Conservation (phyloP, 495 filamentous ascomycete genomes). For the Tuber microsphaerosporum region DNA sequence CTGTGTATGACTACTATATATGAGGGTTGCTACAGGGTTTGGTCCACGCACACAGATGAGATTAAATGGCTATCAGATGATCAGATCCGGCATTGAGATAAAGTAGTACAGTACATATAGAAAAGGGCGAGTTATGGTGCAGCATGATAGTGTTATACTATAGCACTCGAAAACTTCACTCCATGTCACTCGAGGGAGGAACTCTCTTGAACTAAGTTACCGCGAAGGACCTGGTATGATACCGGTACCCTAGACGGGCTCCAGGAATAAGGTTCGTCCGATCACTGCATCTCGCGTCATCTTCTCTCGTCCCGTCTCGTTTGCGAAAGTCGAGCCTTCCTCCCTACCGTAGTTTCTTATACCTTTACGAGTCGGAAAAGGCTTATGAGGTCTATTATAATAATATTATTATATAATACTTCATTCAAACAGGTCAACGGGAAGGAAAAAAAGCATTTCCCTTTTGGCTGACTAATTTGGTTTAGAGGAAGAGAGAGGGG, state of each 20-base stretch:
- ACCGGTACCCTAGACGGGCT: background rate
- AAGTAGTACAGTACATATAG: no score
- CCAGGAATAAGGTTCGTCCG: constrained; percentile 2
- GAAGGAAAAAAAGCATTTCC: background rate
- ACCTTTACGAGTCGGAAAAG: background rate
- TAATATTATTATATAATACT: no score
- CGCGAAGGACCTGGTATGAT: background rate
- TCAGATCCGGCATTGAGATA: no score
- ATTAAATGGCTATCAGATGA: no score
- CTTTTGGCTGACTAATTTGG: background rate
- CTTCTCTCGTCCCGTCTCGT: background rate
- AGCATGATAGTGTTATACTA: background rate
- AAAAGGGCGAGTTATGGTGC: background rate
- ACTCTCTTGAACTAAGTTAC: background rate
- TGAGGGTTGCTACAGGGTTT: no score
- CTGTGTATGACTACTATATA: no score
- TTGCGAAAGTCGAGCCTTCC: background rate
- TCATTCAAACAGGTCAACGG: background rate
- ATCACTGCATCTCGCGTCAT: background rate
- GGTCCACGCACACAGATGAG: no score
- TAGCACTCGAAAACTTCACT: background rate
- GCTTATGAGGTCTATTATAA: background rate
- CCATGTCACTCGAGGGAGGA: background rate
- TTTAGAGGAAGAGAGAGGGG: background rate
- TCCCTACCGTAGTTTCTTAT: background rate